Base-by-base conservation (phyloP, 164 flowering plant species). In the Hamamelis virginiana region DNA sequence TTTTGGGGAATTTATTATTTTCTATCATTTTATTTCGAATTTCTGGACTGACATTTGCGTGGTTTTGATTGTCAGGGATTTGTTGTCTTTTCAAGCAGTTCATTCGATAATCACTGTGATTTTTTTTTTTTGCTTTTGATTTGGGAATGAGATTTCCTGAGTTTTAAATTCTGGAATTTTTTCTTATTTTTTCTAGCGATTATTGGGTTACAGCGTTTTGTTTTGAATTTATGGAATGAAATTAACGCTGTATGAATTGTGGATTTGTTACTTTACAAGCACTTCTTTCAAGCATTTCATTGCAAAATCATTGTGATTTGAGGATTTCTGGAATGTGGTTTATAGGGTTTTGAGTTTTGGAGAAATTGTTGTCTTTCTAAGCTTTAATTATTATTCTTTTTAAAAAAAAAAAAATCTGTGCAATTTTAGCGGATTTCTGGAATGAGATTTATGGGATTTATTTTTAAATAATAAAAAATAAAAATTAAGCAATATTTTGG, bases 11-110 rank as follows among this genome's bases (percentile, higher is more conserved):
- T 6, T 33, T 33, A 9, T 0, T 62, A 23, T 63, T 16, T 18
- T 23, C 12, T 25, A n/a, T n/a, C n/a, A n/a, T n/a, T 64, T 26
- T 1, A 1, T 18, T 33, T 59, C 3, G 4, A 14, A 45, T 22
- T 47, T 41, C 13, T 53, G 12, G 0, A 16, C 11, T 3, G 33
- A 43, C 46, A 41, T 33, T 33, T 33, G 2, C 41, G n/a, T 33
- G 4, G 41, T 50, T 64, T 22, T 50, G 64, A 33, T 33, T 58
- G 44, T 47, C 19, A 33, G 6, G n/a, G 59, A 50, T 64, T 66
- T 19, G 11, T 45, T 46, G 61, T 69, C 45, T n/a, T 68, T 62
- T 50, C 6, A 15, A 15, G n/a, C 19, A 50, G 53, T 50, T 16
- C 15, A 1, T 50, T 50, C 18, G 58, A 21, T 1, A 53, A 53